Conservation (phyloP, 2,329 filamentous ascomycete species). For the Beauveria asiatica region DNA sequence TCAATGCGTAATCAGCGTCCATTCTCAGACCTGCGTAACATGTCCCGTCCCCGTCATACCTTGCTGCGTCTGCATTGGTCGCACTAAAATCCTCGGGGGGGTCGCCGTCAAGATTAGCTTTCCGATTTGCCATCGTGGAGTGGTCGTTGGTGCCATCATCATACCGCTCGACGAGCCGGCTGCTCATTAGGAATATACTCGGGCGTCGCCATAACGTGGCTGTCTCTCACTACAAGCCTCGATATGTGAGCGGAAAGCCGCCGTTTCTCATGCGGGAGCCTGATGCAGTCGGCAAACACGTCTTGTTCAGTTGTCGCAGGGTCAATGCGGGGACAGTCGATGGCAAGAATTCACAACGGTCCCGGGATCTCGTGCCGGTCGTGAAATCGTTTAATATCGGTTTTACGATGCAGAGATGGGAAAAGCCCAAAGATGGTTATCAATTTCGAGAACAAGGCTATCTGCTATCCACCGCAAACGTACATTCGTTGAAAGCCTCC, state of each 20-base stretch:
- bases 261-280: not conserved
- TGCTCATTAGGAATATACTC: constrained; percentile 3
- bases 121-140: not conserved
- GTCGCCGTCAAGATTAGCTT: not conserved
- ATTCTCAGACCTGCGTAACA: not conserved
- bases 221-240: not conserved
- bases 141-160: not conserved
- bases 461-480: not conserved
- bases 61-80: constrained; percentile 24
- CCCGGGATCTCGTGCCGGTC: too few relatives aligned
- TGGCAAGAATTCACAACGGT: too few relatives aligned
- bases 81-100: constrained; percentile 17
- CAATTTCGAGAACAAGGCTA: not conserved
- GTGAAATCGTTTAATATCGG: not conserved
- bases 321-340: not conserved
- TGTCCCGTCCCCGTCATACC: constrained; percentile 11
- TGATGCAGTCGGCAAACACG: too few relatives aligned
- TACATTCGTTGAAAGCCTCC: not conserved
- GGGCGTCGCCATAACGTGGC: not conserved
- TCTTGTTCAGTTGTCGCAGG: not conserved
- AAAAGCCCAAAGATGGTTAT: not conserved
- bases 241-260: not conserved
- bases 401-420: not conserved
- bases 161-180: constrained; percentile 8
- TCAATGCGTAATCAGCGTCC: not conserved